Conservation (phyloP, 768 basidiomycete species). For the Agrocybe chaxingu region DNA sequence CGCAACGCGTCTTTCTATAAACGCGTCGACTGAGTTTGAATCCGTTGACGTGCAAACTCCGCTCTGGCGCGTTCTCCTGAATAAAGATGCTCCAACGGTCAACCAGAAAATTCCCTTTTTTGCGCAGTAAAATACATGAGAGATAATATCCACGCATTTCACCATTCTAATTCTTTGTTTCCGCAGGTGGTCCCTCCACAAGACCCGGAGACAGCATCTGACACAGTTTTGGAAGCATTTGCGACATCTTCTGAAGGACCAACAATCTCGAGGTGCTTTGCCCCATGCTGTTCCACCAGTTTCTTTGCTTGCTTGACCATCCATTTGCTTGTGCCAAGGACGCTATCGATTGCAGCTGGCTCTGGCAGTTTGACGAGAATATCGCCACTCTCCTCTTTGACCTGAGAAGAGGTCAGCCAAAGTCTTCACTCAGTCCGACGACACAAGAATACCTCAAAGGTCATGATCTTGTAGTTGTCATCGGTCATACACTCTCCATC, state of each 20-base stretch:
- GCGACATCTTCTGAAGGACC: neutral
- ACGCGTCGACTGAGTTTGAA: slow-evolving; percentile 37
- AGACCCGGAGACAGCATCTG: no score
- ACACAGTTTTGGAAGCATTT: no score
- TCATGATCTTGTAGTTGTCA: slow-evolving; percentile 51
- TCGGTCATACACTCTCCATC: slow-evolving; percentile 61
- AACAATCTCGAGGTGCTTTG: slow-evolving; percentile 29
- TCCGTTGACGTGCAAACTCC: slow-evolving; percentile 18
- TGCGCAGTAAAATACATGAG: neutral
- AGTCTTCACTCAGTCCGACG: neutral
- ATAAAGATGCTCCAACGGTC: neutral
- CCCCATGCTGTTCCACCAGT: slow-evolving; percentile 29
- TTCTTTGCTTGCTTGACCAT: slow-evolving; percentile 52
- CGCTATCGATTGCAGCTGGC: slow-evolving; percentile 49
- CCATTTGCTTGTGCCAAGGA: slow-evolving; percentile 67
- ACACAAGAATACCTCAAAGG: slow-evolving; percentile 42
- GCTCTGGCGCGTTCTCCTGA: slow-evolving; percentile 1
- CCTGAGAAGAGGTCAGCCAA: slow-evolving; percentile 1
- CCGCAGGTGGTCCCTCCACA: no score
- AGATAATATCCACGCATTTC: no score
- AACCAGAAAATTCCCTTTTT: slow-evolving; percentile 10
- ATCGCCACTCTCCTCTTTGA: slow-evolving; percentile 36
- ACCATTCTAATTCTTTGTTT: no score
- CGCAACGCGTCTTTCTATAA: slow-evolving; percentile 4
- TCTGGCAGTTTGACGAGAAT: slow-evolving; percentile 53